A percentile compares a stretch with the other conserved stretches of the same genome.
phyloP scores from a whole-genome alignment of 805 yeast genomes.

The Monosporozyma aquatica region DNA sequence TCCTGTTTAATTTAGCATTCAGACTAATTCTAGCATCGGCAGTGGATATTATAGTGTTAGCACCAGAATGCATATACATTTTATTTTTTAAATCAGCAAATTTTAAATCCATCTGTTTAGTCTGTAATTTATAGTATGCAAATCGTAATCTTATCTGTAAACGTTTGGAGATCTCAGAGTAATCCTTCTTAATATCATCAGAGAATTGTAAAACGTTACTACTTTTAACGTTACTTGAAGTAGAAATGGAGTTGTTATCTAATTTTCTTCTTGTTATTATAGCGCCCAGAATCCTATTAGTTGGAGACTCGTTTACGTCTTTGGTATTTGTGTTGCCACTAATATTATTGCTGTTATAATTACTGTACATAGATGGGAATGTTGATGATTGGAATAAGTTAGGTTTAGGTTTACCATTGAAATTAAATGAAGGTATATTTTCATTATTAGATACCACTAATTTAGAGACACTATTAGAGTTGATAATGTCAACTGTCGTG shows the following conservation, averaged over 20 bases:
- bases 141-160: conserved; percentile 40
- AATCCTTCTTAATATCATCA: conserved; percentile 7
- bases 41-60: background rate
- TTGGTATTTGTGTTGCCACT: too few species aligned
- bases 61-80: background rate
- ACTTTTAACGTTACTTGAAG: background rate
- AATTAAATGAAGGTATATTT: background rate
- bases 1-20: conserved; percentile 1
- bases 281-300: conserved; percentile 4
- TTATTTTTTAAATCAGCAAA: conserved; percentile 12
- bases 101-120: conserved; percentile 35
- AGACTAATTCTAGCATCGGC: background rate
- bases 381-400: background rate
- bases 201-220: conserved; percentile 1
- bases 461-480: background rate
- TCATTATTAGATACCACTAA: background rate
- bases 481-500: background rate
- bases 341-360: background rate
- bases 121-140: conserved; percentile 44
- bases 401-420: background rate
- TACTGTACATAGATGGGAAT: background rate
- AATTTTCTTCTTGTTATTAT: background rate
- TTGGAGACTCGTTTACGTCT: conserved; percentile 4
- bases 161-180: conserved; percentile 21
- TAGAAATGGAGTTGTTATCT: background rate